Evolutionary conservation across 164 flowering plant genomes (phyloP), one percentile per base, ranked within the genome.

Genomic region (Echeveria elegans): DNA sequence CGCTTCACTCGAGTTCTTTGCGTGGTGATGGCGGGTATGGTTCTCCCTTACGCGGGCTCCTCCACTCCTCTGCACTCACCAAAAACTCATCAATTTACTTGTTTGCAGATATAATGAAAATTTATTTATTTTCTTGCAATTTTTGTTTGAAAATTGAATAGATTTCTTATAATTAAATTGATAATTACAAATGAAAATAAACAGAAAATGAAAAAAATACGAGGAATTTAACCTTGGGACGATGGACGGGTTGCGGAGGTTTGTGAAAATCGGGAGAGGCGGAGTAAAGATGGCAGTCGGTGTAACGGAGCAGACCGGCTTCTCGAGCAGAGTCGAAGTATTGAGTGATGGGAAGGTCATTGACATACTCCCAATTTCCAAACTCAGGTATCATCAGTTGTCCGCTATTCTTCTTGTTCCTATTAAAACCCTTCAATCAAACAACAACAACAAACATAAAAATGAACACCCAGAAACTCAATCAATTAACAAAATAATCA

Each of bases 361-460:
- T 81, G 2, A 80, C 74, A 47, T 74, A 69, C 32, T 85, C 88
- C 88, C 88, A 85, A 73, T 85, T 71, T 1, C 86, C 88, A 74
- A 85, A 85, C 26, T 82, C 79, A 47, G 88, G 88, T 64, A 85
- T 82, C 43, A n/a, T n/a, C n/a, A n/a, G n/a, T n/a, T 82, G 88
- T 0, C 86, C 86, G 50, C 86, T 79, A 68, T 70, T 70, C 65
- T 71, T 80, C 36, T 8, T 28, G n/a, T 19, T 28, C 11, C 30
- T 28, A 2, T 23, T 47, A 29, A n/a, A n/a, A n/a, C 30, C 63
- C 63, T 60, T n/a, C n/a, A n/a, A n/a, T 14, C 34, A 30, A 29
- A 29, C 32, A 29, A 29, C 31, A 23, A 58, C 36, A 60, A 60
- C n/a, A 26, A 29, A 26, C 21, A 16, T n/a, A n/a, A n/a, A n/a